phyloP scores from a whole-genome alignment of 2,329 filamentous ascomycete genomes.

The Aspergillus sp. region DNA sequence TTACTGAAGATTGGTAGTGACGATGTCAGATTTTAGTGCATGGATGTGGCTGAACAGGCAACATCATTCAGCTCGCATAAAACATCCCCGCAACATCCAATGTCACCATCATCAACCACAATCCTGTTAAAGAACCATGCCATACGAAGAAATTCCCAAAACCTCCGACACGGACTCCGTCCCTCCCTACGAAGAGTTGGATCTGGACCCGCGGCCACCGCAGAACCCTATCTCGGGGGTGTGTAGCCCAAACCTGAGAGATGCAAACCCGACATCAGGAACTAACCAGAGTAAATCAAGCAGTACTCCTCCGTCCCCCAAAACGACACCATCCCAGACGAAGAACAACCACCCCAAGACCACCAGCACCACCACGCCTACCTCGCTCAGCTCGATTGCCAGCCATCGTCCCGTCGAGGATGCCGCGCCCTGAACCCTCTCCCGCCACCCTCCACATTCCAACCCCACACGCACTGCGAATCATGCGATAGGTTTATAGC shows the following conservation, averaged over 20 bases:
- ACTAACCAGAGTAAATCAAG: background rate
- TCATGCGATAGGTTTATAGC: slow-evolving; percentile 4
- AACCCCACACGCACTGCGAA: slow-evolving; percentile 8
- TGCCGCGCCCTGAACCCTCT: background rate
- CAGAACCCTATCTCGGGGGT: background rate
- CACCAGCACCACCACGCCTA: background rate
- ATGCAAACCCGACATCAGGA: too few relatives aligned
- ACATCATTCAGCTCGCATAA: too few relatives aligned
- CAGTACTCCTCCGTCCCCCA: slow-evolving; percentile 1
- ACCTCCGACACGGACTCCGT: background rate
- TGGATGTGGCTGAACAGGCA: too few relatives aligned
- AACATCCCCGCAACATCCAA: too few relatives aligned
- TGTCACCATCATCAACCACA: background rate
- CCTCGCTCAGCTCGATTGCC: background rate
- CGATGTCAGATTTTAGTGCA: too few relatives aligned
- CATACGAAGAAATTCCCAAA: background rate
- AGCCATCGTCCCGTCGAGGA: too few relatives aligned
- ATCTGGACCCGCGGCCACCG: background rate
- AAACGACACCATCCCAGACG: background rate
- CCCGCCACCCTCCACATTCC: background rate
- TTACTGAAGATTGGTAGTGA: too few relatives aligned
- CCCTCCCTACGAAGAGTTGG: slow-evolving; percentile 4
- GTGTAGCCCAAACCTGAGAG: too few relatives aligned
- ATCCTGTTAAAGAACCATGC: background rate
- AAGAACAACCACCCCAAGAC: background rate